Evolutionary conservation across 768 basidiomycete species (phyloP), one percentile per base, ranked within the genome.

Genomic region (Russula abietina): DNA sequence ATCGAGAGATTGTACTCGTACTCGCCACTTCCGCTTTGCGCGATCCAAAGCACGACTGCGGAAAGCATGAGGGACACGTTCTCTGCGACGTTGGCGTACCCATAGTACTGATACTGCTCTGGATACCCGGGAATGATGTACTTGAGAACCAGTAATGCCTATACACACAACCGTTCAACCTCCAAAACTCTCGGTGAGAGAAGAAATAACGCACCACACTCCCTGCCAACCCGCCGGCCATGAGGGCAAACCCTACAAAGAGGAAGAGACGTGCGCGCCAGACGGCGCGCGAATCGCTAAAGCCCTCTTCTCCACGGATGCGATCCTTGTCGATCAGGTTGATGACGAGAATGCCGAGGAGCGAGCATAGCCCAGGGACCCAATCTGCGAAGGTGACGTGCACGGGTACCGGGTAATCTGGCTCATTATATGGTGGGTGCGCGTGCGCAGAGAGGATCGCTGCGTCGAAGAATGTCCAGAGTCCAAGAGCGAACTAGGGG

Each of bases 151-250:
- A 96, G 78, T 11, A 97, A 80, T 16, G 89, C 88, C 95, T 98
- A 72, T 30, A 39, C 17, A 3, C 3, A 1, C 14, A n/a, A n/a
- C 14, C 43, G 22, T 9, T 45, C 57, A 1, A 10, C 22, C 4
- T 49, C 24, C 14, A 17, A 17, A 49, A 38, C 6, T 36, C 16
- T 45, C 57, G 4, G 33, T 14, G 8, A 28, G 5, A 4, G 26
- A 30, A 6, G 49, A 56, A 57, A 26, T 38, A 16, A 84, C 94
- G 69, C 71, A 98, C 95, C 72, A 97, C 84, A 71, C 93, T 95
- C 55, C 96, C 97, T n/a, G 96, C 97, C 50, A 98, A 72, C 0
- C 97, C 97, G 9, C 97, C 96, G 2, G 97, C 97, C 93, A 99
- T 94, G 51, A 98, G 73, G 0, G 96, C 94, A 70, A 99, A 97